A percentile compares a stretch with the other conserved stretches of the same genome.
Conservation (phyloP, 2,329 filamentous ascomycete species). For the Pyrenochaeta sp. region DNA sequence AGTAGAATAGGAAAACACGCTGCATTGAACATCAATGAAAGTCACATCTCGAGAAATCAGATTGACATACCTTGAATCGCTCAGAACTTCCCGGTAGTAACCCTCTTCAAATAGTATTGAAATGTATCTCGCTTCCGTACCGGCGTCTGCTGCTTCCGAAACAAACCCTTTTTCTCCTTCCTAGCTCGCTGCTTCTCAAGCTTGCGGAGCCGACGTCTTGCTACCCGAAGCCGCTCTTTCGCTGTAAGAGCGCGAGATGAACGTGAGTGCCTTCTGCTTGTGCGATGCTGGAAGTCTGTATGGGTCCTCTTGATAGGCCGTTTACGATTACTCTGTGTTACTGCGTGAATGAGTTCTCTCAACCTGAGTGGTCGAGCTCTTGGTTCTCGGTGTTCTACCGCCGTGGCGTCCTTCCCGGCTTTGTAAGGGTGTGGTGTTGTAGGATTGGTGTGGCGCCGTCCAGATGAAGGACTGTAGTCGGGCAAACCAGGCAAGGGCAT, state of each 20-base stretch:
- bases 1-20: not conserved
- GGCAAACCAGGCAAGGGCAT: not conserved
- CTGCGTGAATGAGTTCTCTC: not conserved
- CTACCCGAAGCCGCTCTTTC: constrained; percentile 11
- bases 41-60: not conserved
- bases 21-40: not conserved
- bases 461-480: not conserved
- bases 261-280: not conserved
- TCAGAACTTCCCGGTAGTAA: constrained; percentile 2
- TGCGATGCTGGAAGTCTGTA: not conserved
- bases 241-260: constrained; percentile 3
- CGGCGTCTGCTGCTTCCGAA: not conserved
- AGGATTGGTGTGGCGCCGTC: not conserved
- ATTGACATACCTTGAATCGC: not conserved
- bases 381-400: not conserved
- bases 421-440: not conserved
- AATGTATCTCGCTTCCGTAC: constrained; percentile 4
- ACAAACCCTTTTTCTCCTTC: constrained; percentile 1
- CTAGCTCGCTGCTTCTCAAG: constrained; percentile 8
- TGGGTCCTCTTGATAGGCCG: not conserved
- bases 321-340: not conserved
- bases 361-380: not conserved
- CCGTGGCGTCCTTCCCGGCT: not conserved
- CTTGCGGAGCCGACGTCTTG: constrained; percentile 12
- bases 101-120: constrained; percentile 4